These are phyloP conservation scores for Ganoderma resinaceum DNA, from an alignment of 1,284 basidiomycete genomes.

Conservation along the genomic window DNA sequence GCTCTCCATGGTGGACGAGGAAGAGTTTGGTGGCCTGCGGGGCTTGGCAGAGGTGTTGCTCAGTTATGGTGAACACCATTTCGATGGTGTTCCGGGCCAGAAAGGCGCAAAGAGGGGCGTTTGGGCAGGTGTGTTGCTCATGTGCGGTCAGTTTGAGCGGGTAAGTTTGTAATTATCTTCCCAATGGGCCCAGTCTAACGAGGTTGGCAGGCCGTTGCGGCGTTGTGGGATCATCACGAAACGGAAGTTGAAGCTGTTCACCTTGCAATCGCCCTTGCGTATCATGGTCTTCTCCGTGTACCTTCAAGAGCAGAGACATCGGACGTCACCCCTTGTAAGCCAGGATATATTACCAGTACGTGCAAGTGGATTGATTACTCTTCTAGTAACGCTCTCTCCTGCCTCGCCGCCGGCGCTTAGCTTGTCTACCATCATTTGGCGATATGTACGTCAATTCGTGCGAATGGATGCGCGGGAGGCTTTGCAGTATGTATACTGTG, in stretches of 20 bases:
- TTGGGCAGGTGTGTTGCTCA: constrained; percentile 91
- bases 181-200: not conserved
- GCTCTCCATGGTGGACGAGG: constrained; percentile 86
- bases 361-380: constrained; percentile 2
- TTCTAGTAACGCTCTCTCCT: constrained; percentile 69
- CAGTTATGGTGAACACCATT: constrained; percentile 91
- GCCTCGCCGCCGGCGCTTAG: constrained; percentile 75
- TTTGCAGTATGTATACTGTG: constrained; percentile 93
- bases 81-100: constrained; percentile 75
- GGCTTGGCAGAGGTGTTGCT: constrained; percentile 84
- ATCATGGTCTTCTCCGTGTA: constrained; percentile 92
- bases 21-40: constrained; percentile 81
- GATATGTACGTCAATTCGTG: constrained; percentile 92
- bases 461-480: constrained; percentile 93
- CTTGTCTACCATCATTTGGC: constrained; percentile 88
- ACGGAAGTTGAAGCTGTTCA: constrained; percentile 96
- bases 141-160: constrained; percentile 95
- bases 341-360: constrained; percentile 2
- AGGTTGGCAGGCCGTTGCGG: constrained; percentile 76
- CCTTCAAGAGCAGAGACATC: constrained; percentile 81
- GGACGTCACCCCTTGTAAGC: constrained; percentile 83
- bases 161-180: constrained; percentile 49
- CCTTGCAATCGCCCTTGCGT: constrained; percentile 90
- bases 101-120: constrained; percentile 67
- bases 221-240: constrained; percentile 88